phyloP scores from a whole-genome alignment of 805 yeast genomes.

The Candida succiphila region DNA sequence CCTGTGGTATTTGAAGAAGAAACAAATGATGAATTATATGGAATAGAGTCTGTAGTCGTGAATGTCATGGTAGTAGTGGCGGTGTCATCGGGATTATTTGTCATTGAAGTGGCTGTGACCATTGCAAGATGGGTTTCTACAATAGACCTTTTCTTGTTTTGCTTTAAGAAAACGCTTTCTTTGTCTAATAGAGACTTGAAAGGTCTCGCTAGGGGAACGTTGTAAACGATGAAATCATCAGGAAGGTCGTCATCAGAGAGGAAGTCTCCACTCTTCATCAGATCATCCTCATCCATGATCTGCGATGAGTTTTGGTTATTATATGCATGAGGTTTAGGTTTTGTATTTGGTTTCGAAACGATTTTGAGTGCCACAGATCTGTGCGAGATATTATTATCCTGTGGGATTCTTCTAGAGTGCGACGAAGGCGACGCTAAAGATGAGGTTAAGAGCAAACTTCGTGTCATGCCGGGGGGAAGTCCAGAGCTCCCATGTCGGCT shows the following conservation, averaged over 20 bases:
- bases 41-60: slow-evolving; percentile 1
- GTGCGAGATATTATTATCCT: not conserved
- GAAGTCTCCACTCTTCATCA: slow-evolving; percentile 12
- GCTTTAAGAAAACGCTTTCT: slow-evolving; percentile 20
- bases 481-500: not conserved
- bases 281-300: not conserved
- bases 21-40: slow-evolving; percentile 6
- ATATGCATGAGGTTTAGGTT: not conserved
- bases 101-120: not conserved
- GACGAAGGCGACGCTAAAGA: not conserved
- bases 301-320: too few species aligned
- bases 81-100: not conserved
- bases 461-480: not conserved
- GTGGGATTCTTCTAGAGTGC: not conserved
- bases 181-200: slow-evolving; percentile 28
- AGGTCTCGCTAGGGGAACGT: slow-evolving; percentile 57
- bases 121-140: not conserved
- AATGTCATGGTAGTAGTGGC: slow-evolving; percentile 2
- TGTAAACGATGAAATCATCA: slow-evolving; percentile 42
- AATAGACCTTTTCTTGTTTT: not conserved
- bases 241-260: slow-evolving; percentile 46
- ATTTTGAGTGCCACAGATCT: not conserved
- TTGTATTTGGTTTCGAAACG: not conserved
- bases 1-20: slow-evolving; percentile 19
- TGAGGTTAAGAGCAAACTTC: not conserved